These are phyloP conservation scores for Leersia perrieri DNA, from an alignment of 176 grass and related monocot genomes.

Conservation along the genomic window DNA sequence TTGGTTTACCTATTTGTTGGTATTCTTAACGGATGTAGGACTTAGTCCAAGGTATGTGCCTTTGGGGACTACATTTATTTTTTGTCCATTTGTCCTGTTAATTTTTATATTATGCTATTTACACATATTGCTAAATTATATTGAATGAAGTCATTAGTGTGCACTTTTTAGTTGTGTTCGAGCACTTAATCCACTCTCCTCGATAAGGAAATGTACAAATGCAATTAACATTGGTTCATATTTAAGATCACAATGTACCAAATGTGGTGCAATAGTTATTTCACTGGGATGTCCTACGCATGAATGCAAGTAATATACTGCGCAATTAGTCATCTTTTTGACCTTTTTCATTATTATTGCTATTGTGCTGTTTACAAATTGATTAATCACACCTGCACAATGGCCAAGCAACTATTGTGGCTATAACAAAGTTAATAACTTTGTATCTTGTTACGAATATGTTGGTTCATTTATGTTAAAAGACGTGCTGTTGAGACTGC, in stretches of 20 bases:
- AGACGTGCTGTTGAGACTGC: not conserved
- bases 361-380: conserved; percentile 6
- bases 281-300: not conserved
- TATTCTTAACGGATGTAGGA: conserved; percentile 86
- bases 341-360: not conserved
- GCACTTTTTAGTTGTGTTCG: not conserved
- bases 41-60: conserved; percentile 70
- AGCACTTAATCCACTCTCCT: conserved; percentile 4
- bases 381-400: not conserved
- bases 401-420: not conserved
- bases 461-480: not conserved
- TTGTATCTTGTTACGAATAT: not conserved
- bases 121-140: conserved; percentile 9
- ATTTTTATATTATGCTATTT: conserved; percentile 1
- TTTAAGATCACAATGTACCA: not conserved
- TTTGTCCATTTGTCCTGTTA: not conserved
- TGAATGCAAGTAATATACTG: not conserved
- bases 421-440: not conserved
- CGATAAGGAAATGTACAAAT: conserved; percentile 4
- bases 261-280: not conserved
- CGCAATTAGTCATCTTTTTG: not conserved
- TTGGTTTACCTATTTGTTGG: conserved; percentile 93
- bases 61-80: not conserved
- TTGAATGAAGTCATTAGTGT: conserved; percentile 1
- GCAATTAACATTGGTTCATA: not conserved